Evolutionary conservation across 306 rosid genomes (phyloP), one percentile per base, ranked within the genome.

Genomic region (Lablab purpureus): DNA sequence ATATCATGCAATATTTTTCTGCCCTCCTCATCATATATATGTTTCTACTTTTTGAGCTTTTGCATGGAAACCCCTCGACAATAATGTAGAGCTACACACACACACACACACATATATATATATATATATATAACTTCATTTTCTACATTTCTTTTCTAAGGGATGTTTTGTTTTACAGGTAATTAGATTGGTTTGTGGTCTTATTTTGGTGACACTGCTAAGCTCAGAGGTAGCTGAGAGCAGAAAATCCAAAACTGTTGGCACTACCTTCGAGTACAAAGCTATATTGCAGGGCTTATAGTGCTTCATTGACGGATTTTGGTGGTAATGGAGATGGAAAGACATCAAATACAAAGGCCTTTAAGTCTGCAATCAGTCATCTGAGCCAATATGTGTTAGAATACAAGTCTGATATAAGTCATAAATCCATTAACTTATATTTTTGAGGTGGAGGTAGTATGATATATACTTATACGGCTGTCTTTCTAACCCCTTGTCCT

Each of bases 321-420:
- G 97, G 93, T 71, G 97, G 91, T 34, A 88, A 90, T 80, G 97
- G 97, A 2, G 97, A 92, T 79, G 95, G 97, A 36, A 75, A 50
- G 4, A 89, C 93, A 43, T 86, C 87, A 0, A 92, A 92, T 78
- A 90, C 97, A 49, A 80, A 82, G 83, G 95, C 95, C 4, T 90
- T 92, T 77, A 22, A 87, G 69, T 40, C 85, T 23, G 95, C 92
- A 43, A 84, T 92, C 4, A 69, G 73, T n/a, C 74, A 86, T 37
- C 82, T 92, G 74, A 84, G 87, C 65, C 80, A 84, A 78, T 90
- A 82, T 76, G n/a, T n/a, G n/a, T n/a, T n/a, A n/a, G n/a, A n/a
- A n/a, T n/a, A n/a, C n/a, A n/a, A n/a, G n/a, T n/a, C n/a, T n/a
- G n/a, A n/a, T n/a, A n/a, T n/a, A n/a, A n/a, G n/a, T n/a, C n/a